Base-by-base conservation (phyloP, 1,284 basidiomycete genomes). In the Trametes polyzona region DNA sequence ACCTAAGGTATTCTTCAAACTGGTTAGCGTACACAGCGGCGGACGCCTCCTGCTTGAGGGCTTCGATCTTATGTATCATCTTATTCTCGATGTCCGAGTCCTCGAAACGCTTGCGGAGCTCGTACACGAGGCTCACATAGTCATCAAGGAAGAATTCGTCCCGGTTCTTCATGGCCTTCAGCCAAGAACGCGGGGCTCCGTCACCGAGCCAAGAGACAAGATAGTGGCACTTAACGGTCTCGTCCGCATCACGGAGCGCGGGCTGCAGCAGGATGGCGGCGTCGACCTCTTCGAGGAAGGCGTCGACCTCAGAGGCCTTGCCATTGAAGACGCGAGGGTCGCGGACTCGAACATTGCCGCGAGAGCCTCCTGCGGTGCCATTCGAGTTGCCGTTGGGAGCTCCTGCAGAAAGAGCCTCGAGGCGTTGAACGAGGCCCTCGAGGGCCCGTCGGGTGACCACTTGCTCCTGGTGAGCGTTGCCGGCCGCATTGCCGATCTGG, bases 41-140 rank as follows among this genome's bases (percentile, higher is more conserved):
- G 0, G 68, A 69, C 1, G 65, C 63, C 10, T 66, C 70, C 46
- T 75, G 72, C 0, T 48, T 51, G 23, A 75, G 67, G 0, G 49
- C 24, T 7, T 69, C 51, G 11, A 61, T 39, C 36, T 47, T 44
- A 17, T 21, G 19, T 4, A 55, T 21, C 36, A 44, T 54, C 23
- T 46, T 55, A 4, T 32, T 24, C 14, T 23, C 50, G 16, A 55
- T 35, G 19, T 47, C 52, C 9, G 52, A 33, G 32, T 57, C 46
- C 35, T 55, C 29, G 43, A 57, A 50, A n/a, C 39, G 40, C 17
- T 37, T n/a, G 12, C 72, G 62, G n/a, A 69, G 59, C 33, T 70
- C 67, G 9, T 61, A 61, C 23, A 74, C 71, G 21, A 71, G 67
- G 8, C 50, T 61, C 30, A 52, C 41, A 36, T 72, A 74, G 12